A percentile compares a stretch with the other conserved stretches of the same genome.
Conservation (phyloP, 306 rosid genomes). For the Dalbergia cultrata region DNA sequence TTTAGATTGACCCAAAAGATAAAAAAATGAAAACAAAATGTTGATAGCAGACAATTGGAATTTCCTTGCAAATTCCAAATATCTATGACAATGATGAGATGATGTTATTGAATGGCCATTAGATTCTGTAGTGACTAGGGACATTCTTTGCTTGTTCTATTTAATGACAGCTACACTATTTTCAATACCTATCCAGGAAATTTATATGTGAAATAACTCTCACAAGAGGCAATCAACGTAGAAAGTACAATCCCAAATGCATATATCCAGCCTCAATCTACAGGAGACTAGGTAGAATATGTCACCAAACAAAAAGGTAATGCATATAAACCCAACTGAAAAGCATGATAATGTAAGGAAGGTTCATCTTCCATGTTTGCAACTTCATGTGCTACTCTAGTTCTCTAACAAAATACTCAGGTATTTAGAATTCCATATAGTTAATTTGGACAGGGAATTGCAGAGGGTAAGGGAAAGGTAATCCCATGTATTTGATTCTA, state of each 20-base stretch:
- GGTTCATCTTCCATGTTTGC: background rate
- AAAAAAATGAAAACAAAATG: background rate
- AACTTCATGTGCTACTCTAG: background rate
- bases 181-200: background rate
- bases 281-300: background rate
- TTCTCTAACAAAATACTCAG: background rate
- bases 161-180: background rate
- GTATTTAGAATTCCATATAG: background rate
- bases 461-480: background rate
- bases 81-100: conserved; percentile 16
- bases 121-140: background rate
- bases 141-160: background rate
- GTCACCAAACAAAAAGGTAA: background rate
- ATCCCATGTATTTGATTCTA: background rate
- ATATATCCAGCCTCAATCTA: background rate
- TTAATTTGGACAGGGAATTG: background rate
- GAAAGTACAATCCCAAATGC: background rate
- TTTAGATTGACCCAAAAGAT: background rate
- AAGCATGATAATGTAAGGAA: background rate
- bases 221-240: background rate
- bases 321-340: background rate
- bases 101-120: background rate
- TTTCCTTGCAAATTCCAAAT: conserved; percentile 17
- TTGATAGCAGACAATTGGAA: background rate
- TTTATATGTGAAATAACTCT: background rate